phyloP scores from a whole-genome alignment of 2,329 filamentous ascomycete species.

The Phialophora expanda region DNA sequence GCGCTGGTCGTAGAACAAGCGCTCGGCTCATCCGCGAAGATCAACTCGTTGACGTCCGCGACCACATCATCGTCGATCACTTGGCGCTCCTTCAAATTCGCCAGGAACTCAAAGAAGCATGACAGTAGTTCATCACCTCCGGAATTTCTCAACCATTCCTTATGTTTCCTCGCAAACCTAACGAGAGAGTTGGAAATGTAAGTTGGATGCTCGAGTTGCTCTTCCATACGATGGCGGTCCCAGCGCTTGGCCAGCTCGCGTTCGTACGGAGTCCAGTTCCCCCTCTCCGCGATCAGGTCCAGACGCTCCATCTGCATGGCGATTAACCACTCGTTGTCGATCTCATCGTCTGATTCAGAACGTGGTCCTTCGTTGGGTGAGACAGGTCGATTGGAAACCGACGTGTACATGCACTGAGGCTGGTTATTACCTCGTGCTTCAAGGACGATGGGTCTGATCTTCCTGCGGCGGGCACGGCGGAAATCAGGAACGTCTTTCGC shows the following conservation, averaged over 20 bases:
- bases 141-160: constrained; percentile 29
- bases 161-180: constrained; percentile 38
- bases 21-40: constrained; percentile 14
- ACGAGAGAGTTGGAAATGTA: constrained; percentile 39
- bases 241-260: constrained; percentile 35
- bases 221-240: constrained; percentile 38
- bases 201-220: constrained; percentile 34
- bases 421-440: constrained; percentile 16
- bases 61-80: constrained; percentile 34
- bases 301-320: constrained; percentile 36
- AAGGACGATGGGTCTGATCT: constrained; percentile 27
- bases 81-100: constrained; percentile 26
- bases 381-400: constrained; percentile 36
- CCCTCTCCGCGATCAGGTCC: constrained; percentile 28
- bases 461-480: constrained; percentile 30
- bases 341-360: constrained; percentile 40
- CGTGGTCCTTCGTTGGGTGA: constrained; percentile 35
- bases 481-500: constrained; percentile 34
- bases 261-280: constrained; percentile 32
- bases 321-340: constrained; percentile 38
- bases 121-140: constrained; percentile 24
- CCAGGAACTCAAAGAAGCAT: constrained; percentile 32
- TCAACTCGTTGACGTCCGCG: constrained; percentile 31
- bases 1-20: background rate
- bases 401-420: constrained; percentile 31